Base-by-base conservation (phyloP, 257 asterid species). In the Catharanthus roseus region DNA sequence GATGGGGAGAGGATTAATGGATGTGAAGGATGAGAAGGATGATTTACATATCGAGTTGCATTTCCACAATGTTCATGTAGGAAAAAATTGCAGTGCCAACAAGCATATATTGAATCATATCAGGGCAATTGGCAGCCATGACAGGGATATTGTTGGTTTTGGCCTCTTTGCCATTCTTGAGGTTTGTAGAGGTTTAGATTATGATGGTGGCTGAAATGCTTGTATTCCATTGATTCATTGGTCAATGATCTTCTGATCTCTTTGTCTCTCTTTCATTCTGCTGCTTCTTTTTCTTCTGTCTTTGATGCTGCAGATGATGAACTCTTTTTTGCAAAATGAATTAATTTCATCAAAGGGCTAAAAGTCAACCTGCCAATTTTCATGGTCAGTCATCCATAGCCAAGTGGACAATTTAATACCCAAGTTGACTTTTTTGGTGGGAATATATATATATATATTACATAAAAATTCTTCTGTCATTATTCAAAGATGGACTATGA, bases 1-100 rank as follows among this genome's bases (percentile, higher is more conserved):
- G 13, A 69, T 0, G 90, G 86, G 50, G 79, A 9, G 69, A 89
- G 87, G 53, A 86, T 68, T 18, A 89, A 82, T 21, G 92, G 92
- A 77, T 89, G 96, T 9, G 10, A 1, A 4, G 77, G 9, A 74
- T 89, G 92, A 62, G 86, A 78, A 0, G 92, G 92, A 26, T 89
- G 96, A n/a, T 82, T 83, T 28, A 86, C 79, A 18, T 82, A 85
- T 11, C 96, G 82, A 56, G 85, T 82, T 0, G 90, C 86, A 18
- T 89, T 89, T 8, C 89, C 96, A 28, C 92, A 89, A 71, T 89
- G 96, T 21, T 86, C 87, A 49, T 89, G 96, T 74, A 89, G 88
- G 86, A 86, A 86, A 82, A 86, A 89, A 42, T 51, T 86, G 83
- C 92, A 89, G 0, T 3, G 66, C 86, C 85, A 82, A 82, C 96